Evolutionary conservation across 805 yeast genomes (phyloP).

Genomic region (Kodamaea nitidulidarum): DNA sequence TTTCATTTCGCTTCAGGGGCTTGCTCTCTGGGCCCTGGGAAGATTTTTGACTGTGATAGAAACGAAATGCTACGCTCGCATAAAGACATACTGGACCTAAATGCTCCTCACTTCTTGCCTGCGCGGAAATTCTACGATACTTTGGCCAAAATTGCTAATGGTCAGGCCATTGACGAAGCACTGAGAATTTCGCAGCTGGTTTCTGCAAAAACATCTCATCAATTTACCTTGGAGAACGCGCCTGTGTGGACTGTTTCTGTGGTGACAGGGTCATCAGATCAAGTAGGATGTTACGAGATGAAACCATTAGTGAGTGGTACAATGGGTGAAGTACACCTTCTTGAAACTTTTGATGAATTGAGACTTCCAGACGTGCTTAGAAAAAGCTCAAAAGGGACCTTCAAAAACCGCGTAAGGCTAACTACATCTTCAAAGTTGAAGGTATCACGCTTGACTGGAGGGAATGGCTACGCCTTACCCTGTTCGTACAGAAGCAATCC

Average conservation of each 20-base stretch:
- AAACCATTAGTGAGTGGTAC: constrained; percentile 28
- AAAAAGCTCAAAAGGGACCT: neutral
- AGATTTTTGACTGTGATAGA: constrained; percentile 16
- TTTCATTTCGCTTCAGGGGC: constrained; percentile 36
- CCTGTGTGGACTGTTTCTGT: constrained; percentile 30
- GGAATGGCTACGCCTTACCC: constrained; percentile 29
- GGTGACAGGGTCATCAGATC: constrained; percentile 37
- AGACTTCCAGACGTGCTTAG: constrained; percentile 16
- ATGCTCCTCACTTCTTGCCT: constrained; percentile 22
- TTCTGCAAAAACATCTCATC: constrained; percentile 23
- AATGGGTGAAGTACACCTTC: constrained; percentile 29
- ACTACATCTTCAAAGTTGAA: constrained; percentile 31
- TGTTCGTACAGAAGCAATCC: constrained; percentile 24
- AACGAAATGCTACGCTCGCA: constrained; percentile 31
- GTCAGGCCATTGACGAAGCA: constrained; percentile 21
- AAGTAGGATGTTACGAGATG: constrained; percentile 43
- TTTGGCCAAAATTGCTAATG: constrained; percentile 27
- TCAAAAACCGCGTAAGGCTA: constrained; percentile 16
- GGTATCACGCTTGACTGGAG: constrained; percentile 29
- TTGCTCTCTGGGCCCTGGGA: constrained; percentile 35
- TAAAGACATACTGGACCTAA: constrained; percentile 27
- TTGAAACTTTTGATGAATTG: constrained; percentile 25
- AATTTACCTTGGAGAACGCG: constrained; percentile 3
- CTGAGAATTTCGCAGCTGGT: constrained; percentile 12
- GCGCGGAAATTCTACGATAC: constrained; percentile 28